Base-by-base conservation (phyloP, 2,329 filamentous ascomycete species). In the Neonectria faginata region DNA sequence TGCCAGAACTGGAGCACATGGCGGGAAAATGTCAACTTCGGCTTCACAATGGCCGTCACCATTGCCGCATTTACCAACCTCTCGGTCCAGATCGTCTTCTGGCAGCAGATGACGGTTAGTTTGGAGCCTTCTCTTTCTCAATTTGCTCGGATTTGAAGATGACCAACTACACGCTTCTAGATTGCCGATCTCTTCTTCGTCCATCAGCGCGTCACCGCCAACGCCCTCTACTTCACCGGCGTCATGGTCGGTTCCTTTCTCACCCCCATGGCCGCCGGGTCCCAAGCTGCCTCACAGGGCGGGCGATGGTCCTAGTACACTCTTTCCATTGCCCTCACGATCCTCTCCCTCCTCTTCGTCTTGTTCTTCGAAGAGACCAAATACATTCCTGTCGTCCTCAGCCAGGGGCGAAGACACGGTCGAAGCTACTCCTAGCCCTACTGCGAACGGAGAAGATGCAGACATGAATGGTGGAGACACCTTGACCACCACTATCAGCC, bases 171-270 rank as follows among this genome's bases (percentile, higher is more conserved):
- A 3, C 0, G 3, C 0, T 1, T 1, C n/a, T 27, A 76, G 76
- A 77, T 76, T 29, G 65, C 71, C 0, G 77, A 79, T 55, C 58
- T 79, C 1, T 78, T 78, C 64, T 77, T 78, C n/a, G 64, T 77
- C 18, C 72, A 78, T 50, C 72, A 75, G 5, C 68, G 76, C 5
- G 77, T 72, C 5, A 68, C 73, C 3, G 76, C 75, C 4, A 79
- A 75, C 14, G 75, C 71, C 1, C 7, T 76, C 9, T 79, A 79
- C 51, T 76, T 79, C 41, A 72, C 72, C 2, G 67, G 71, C 3
- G 73, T 78, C 22, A 78, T 76, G 66, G 63, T 76, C 3, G 78
- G 73, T 57, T n/a, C 70, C 8, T 64, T 77, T 56, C 70, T 79
- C 5, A 67, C 70, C 0, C 77, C 77, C 16, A 73, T 79, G 20